A percentile compares a stretch with the other conserved stretches of the same genome.
These are phyloP conservation scores for Fusarium camptoceras DNA, from an alignment of 2,329 filamentous ascomycete species.

Conservation along the genomic window DNA sequence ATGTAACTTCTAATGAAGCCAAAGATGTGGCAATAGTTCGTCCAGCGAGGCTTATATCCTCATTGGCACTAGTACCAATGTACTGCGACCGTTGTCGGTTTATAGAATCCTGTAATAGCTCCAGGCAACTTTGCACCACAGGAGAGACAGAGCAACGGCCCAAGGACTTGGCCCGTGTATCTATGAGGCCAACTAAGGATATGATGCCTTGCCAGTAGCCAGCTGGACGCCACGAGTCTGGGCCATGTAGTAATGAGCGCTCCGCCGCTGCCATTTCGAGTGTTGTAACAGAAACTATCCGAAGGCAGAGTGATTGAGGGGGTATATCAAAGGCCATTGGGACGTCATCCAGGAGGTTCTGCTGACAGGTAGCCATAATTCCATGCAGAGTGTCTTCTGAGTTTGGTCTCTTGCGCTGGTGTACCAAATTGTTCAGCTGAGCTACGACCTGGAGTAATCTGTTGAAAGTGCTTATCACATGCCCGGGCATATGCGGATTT, in stretches of 20 bases:
- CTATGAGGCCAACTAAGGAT: neutral
- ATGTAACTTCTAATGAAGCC: neutral
- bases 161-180: neutral
- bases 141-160: neutral
- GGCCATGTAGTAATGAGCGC: neutral
- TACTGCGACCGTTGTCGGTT: neutral
- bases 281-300: neutral
- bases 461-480: conserved; percentile 12
- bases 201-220: neutral
- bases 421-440: neutral
- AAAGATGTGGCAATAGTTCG: neutral
- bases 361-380: neutral
- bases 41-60: fast-evolving
- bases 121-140: neutral
- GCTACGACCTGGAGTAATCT: neutral
- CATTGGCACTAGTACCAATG: fast-evolving
- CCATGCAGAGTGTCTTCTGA: neutral
- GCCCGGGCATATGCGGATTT: neutral
- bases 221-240: neutral
- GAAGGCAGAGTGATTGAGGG: neutral
- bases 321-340: neutral
- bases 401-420: fast-evolving
- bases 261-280: neutral
- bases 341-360: neutral
- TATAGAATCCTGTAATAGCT: neutral